Evolutionary conservation across 306 rosid species (phyloP).

Genomic region (Ammopiptanthus mongolicus): DNA sequence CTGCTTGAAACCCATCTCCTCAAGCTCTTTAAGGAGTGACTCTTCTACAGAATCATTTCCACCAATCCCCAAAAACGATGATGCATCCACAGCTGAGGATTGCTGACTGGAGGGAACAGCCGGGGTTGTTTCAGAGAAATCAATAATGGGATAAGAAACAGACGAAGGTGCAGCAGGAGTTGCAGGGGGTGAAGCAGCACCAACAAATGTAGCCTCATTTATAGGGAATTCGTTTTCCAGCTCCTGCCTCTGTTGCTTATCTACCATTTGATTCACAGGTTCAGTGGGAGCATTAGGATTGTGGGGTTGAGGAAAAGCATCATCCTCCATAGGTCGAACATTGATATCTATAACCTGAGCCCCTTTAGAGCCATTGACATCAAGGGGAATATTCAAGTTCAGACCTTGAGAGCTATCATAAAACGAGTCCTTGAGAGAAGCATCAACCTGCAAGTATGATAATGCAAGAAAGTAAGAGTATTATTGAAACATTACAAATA

Average conservation of each 20-base stretch:
- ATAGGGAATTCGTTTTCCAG: conserved; percentile 28
- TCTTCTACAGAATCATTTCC: conserved; percentile 41
- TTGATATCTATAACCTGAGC: conserved; percentile 44
- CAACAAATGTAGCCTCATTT: conserved; percentile 46
- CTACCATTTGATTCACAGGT: conserved; percentile 28
- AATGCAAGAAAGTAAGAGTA: background rate
- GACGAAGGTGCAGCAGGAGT: conserved; percentile 27
- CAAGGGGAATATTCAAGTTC: conserved; percentile 62
- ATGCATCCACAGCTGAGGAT: conserved; percentile 11
- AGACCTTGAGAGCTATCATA: conserved; percentile 41
- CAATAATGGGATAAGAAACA: conserved; percentile 41
- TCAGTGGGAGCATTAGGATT: conserved; percentile 19
- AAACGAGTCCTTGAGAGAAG: conserved; percentile 42
- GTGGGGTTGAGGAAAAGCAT: conserved; percentile 23
- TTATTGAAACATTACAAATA: background rate
- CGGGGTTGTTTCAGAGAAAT: conserved; percentile 27
- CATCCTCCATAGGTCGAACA: conserved; percentile 33
- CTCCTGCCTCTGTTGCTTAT: conserved; percentile 27
- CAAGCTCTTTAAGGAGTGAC: conserved; percentile 70
- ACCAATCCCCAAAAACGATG: conserved; percentile 31
- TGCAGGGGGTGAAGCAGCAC: conserved; percentile 21
- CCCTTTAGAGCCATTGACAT: conserved; percentile 18
- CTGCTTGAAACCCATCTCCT: conserved; percentile 80
- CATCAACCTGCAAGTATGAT: conserved; percentile 58
- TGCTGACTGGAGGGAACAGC: conserved; percentile 5